These are phyloP conservation scores for Arabidopsis hybrid DNA, from an alignment of 441 rosid species.

Conservation along the genomic window DNA sequence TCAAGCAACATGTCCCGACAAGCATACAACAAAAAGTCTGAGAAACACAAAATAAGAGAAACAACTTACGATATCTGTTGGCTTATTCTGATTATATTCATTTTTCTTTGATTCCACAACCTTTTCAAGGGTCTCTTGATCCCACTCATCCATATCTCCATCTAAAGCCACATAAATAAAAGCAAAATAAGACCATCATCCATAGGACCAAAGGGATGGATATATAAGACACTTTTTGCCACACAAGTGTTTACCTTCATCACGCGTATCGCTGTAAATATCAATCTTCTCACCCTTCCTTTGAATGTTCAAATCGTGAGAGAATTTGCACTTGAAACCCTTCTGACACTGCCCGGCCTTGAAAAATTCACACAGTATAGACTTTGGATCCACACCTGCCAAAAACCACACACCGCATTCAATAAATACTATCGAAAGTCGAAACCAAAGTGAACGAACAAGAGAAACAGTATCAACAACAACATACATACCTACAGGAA, in stretches of 20 bases:
- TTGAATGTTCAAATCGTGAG: conserved; percentile 91
- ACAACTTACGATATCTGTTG: conserved; percentile 84
- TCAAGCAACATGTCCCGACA: background rate
- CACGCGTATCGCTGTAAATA: conserved; percentile 86
- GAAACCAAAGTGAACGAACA: background rate
- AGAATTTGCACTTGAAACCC: conserved; percentile 97
- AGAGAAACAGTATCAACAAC: conserved; percentile 6
- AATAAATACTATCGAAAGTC: background rate
- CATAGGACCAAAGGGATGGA: background rate
- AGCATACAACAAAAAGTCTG: background rate
- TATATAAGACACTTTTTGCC: background rate
- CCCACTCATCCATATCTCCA: conserved; percentile 96
- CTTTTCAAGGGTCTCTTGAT: conserved; percentile 92
- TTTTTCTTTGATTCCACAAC: conserved; percentile 86
- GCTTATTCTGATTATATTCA: conserved; percentile 87
- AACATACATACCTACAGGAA: conserved; percentile 69
- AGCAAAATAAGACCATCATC: conserved; percentile 20
- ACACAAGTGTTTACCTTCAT: conserved; percentile 53
- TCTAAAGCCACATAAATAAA: conserved; percentile 22
- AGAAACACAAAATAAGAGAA: conserved; percentile 19
- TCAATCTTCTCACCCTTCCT: conserved; percentile 96
- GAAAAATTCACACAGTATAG: conserved; percentile 85
- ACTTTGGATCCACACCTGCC: conserved; percentile 93
- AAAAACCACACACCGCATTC: background rate
- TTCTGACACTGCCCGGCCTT: conserved; percentile 91